Evolutionary conservation across 768 basidiomycete species (phyloP).

Genomic region (Agaricus subrufescens): DNA sequence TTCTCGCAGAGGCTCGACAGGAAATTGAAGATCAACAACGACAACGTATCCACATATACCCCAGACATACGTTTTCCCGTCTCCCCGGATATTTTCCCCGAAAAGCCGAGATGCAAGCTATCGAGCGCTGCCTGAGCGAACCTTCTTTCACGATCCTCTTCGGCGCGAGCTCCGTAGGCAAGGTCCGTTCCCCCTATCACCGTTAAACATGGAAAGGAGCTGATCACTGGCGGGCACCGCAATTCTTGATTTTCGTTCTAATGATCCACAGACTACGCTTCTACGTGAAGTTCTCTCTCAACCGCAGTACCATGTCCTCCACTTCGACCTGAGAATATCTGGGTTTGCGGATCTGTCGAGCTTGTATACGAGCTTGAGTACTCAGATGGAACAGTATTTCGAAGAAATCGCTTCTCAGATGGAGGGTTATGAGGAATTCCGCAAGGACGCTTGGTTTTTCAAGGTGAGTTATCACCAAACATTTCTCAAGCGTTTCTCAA

Average conservation of each 20-base stretch:
- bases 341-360: conserved; percentile 81
- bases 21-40: conserved; percentile 62
- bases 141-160: conserved; percentile 80
- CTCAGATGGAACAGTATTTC: conserved; percentile 81
- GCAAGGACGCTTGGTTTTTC: conserved; percentile 74
- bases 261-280: conserved; percentile 55
- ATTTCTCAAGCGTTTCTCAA: not conserved
- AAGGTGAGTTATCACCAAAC: conserved; percentile 41
- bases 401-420: conserved; percentile 52
- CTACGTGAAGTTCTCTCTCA: conserved; percentile 71
- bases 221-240: not conserved
- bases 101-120: conserved; percentile 56
- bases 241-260: not conserved
- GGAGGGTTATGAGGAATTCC: conserved; percentile 67
- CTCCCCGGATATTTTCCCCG: conserved; percentile 73
- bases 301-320: conserved; percentile 70
- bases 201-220: not conserved
- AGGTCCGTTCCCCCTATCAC: conserved; percentile 36
- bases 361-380: conserved; percentile 70
- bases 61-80: conserved; percentile 75
- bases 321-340: conserved; percentile 80
- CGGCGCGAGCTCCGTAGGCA: conserved; percentile 78
- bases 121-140: conserved; percentile 64
- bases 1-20: conserved; percentile 72
- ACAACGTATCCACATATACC: conserved; percentile 60